A percentile compares a stretch with the other conserved stretches of the same genome.
phyloP scores from a whole-genome alignment of 2,329 filamentous ascomycete species.

The Aspergillus pseudoterreus region DNA sequence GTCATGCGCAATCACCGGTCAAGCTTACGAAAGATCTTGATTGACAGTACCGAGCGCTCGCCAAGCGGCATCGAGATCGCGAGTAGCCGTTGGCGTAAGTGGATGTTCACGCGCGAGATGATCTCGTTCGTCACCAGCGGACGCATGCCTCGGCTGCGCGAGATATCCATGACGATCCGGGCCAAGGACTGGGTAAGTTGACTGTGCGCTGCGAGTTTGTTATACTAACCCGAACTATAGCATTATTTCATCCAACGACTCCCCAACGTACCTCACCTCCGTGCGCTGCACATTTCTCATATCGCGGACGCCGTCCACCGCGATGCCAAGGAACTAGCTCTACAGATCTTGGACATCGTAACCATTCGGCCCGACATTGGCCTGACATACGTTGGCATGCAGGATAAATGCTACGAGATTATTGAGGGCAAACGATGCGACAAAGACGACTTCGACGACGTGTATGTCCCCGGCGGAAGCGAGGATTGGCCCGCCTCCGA shows the following conservation, averaged over 20 bases:
- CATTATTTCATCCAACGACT: conserved; percentile 75
- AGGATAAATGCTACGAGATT: conserved; percentile 78
- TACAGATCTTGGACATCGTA: conserved; percentile 75
- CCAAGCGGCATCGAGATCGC: conserved; percentile 35
- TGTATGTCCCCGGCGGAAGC: conserved; percentile 40
- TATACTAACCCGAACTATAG: conserved; percentile 40
- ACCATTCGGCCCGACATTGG: conserved; percentile 71
- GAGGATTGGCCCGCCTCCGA: conserved; percentile 45
- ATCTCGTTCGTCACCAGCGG: conserved; percentile 72
- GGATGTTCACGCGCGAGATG: conserved; percentile 68
- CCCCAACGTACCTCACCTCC: conserved; percentile 65
- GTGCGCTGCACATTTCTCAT: conserved; percentile 67
- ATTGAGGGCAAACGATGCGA: conserved; percentile 55
- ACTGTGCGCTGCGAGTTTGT: background rate
- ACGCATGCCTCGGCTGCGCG: conserved; percentile 66
- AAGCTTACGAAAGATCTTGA: conserved; percentile 68
- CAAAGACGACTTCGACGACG: conserved; percentile 31
- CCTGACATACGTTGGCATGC: conserved; percentile 73
- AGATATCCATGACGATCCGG: conserved; percentile 69
- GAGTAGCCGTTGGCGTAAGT: conserved; percentile 58
- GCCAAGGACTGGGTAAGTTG: conserved; percentile 72
- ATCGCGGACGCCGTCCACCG: conserved; percentile 61
- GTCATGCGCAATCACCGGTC: conserved; percentile 66
- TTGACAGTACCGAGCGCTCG: conserved; percentile 64
- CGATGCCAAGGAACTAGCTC: conserved; percentile 66